These are phyloP conservation scores for Neoboletus brunneissimus DNA, from an alignment of 768 basidiomycete species.

Conservation along the genomic window DNA sequence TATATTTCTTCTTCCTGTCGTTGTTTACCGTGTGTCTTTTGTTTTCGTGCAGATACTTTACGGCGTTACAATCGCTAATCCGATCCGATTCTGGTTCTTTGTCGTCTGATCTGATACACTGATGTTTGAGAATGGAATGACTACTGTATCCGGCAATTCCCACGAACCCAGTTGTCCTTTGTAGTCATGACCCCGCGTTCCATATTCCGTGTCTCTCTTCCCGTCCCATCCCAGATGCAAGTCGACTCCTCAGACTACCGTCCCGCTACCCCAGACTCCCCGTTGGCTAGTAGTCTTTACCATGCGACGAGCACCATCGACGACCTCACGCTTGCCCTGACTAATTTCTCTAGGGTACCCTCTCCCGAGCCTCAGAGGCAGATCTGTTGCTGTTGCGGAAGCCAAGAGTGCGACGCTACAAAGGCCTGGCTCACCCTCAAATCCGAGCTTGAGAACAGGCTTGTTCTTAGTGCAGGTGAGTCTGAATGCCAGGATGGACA, in stretches of 20 bases:
- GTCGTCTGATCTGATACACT: neutral
- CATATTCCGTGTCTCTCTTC: neutral
- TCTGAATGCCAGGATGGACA: slow-evolving; percentile 12
- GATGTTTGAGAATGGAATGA: neutral
- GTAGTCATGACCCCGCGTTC: neutral
- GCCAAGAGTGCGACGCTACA: slow-evolving; percentile 62
- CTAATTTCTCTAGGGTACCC: slow-evolving; percentile 66
- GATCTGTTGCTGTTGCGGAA: slow-evolving; percentile 62
- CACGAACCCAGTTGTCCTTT: slow-evolving; percentile 9
- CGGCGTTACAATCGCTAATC: slow-evolving; percentile 1
- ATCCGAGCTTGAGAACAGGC: slow-evolving; percentile 67
- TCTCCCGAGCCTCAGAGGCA: slow-evolving; percentile 65
- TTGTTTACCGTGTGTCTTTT: slow-evolving; percentile 2
- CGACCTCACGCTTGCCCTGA: slow-evolving; percentile 71
- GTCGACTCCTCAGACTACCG: slow-evolving; percentile 26
- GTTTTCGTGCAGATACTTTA: slow-evolving; percentile 13
- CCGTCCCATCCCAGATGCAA: slow-evolving; percentile 23
- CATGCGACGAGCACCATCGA: slow-evolving; percentile 65
- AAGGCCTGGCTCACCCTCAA: slow-evolving; percentile 63
- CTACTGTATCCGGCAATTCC: slow-evolving; percentile 18
- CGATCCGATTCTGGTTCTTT: neutral
- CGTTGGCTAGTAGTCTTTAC: slow-evolving; percentile 49
- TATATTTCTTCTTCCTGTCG: neutral
- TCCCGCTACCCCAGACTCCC: slow-evolving; percentile 49
- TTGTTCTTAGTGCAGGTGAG: slow-evolving; percentile 86